Evolutionary conservation across 768 basidiomycete species (phyloP), one percentile per base, ranked within the genome.

Genomic region (Strobilomyces echinocephalus): DNA sequence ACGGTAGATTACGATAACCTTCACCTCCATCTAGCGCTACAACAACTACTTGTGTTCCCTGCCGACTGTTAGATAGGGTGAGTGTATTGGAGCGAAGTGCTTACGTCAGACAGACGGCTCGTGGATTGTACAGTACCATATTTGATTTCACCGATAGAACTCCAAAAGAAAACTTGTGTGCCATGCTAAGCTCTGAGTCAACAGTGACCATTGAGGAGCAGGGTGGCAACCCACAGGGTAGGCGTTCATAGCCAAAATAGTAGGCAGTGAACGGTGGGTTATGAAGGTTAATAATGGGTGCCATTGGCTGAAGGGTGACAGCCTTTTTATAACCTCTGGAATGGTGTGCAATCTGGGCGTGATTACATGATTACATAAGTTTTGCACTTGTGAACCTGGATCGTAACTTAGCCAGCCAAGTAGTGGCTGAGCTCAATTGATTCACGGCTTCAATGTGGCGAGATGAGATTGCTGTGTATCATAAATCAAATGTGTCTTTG

Each of bases 171-270:
- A 45, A 91, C 84, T 47, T 79, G 76, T 57, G 84, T 83, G 60
- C 86, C 86, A 50, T 75, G 73, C 88, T 90, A 44, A 50, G 50
- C 48, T 52, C 39, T 18, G 52, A 54, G 57, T 67, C 65, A 60
- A 56, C 39, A 50, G 44, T 34, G 45, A 50, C 31, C 49, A 30
- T 8, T 47, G 49, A 39, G 40, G 36, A 46, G 52, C 33, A 50
- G 35, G 43, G 39, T 30, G 48, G 36, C 26, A 24, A 72, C 84
- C 58, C 62, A 87, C 82, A 35, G 80, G 79, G 68, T 79, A 83
- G 56, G 74, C 76, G 75, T 86, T 87, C 85, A 87, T 87, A 84
- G 80, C 79, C 83, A 79, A 80, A 82, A 83, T 79, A 83, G 71
- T 65, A 67, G 77, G 63, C 20, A 20, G 20, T 15, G 39, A 54